Percentiles rank a stretch among this genome's conserved stretches.
phyloP scores from a whole-genome alignment of 192 early-diverging fungal species.

The Coemansia aciculifera region DNA sequence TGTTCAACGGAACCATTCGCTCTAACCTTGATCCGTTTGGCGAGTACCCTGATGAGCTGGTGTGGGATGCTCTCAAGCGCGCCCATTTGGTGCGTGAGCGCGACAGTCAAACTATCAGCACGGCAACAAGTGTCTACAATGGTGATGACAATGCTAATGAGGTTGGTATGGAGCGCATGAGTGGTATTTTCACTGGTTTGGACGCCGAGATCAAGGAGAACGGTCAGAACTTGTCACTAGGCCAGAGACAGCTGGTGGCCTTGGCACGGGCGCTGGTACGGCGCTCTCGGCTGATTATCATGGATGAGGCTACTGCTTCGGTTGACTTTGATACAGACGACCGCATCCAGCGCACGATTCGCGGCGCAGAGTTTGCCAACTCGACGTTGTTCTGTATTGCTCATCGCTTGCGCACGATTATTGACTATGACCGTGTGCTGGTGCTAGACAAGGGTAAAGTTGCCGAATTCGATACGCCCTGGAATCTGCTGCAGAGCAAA shows the following conservation, averaged over 20 bases:
- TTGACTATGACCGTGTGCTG: constrained; percentile 80
- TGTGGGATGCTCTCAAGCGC: constrained; percentile 73
- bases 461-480: constrained; percentile 81
- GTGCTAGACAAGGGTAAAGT: constrained; percentile 78
- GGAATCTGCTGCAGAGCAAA: constrained; percentile 61
- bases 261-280: constrained; percentile 76
- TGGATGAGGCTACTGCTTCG: constrained; percentile 87
- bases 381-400: constrained; percentile 86
- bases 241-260: constrained; percentile 74
- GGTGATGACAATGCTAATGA: not conserved
- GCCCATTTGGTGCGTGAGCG: constrained; percentile 63
- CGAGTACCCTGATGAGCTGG: constrained; percentile 68
- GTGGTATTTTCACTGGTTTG: constrained; percentile 56
- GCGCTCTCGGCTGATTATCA: constrained; percentile 65
- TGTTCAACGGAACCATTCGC: constrained; percentile 73
- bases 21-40: constrained; percentile 88
- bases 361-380: constrained; percentile 67
- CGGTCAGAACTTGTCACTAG: constrained; percentile 72
- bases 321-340: constrained; percentile 87
- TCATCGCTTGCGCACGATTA: constrained; percentile 81
- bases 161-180: constrained; percentile 14
- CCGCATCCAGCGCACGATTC: constrained; percentile 84
- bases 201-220: constrained; percentile 80
- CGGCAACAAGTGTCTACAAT: not conserved
- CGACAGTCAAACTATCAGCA: constrained; percentile 10